Evolutionary conservation across 2,329 filamentous ascomycete species (phyloP), one percentile per base, ranked within the genome.

Genomic region (Blastomyces silverae): DNA sequence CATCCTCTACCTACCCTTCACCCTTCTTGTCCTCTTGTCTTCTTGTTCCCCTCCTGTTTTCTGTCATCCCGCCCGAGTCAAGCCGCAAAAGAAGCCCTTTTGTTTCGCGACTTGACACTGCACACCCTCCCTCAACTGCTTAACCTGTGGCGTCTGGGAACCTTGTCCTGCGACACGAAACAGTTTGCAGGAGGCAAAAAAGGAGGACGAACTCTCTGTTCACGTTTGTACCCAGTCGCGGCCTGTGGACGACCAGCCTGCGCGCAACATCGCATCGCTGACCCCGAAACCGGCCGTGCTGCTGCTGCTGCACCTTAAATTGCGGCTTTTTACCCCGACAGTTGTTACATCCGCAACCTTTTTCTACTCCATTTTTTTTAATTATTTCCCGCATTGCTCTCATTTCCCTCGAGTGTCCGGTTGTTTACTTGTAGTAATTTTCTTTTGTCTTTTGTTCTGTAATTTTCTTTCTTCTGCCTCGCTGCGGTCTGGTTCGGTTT

Each of bases 361-460:
- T 71, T 69, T 70, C 66, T 66, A 60, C 64, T 39, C 53, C 57
- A 66, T 69, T 65, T 63, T 68, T 65, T 67, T 67, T 66, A 65
- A 65, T 63, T 64, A 64, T 64, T 57, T 60, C 63, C 46, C 46
- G 31, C 55, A 56, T 46, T 66, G 62, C 63, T 61, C 65, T 65
- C 64, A 50, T 52, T 62, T 64, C n/a, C 65, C 65, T 61, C 59
- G 34, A 34, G 15, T 22, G 42, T 42, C 34, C 5, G 25, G 10
- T 44, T 37, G 28, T 60, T 25, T 22, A 5, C 13, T 42, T 34
- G n/a, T 48, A 63, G 13, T 50, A 31, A 15, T 44, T 39, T 42
- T 62, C 42, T 50, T 50, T 61, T 22, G 13, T 34, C 39, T 64
- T 62, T 10, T 53, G 55, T 61, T 64, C 31, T 61, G 42, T 48